Evolutionary conservation across 768 basidiomycete genomes (phyloP), one percentile per base, ranked within the genome.

Genomic region (Harrya chromipes): DNA sequence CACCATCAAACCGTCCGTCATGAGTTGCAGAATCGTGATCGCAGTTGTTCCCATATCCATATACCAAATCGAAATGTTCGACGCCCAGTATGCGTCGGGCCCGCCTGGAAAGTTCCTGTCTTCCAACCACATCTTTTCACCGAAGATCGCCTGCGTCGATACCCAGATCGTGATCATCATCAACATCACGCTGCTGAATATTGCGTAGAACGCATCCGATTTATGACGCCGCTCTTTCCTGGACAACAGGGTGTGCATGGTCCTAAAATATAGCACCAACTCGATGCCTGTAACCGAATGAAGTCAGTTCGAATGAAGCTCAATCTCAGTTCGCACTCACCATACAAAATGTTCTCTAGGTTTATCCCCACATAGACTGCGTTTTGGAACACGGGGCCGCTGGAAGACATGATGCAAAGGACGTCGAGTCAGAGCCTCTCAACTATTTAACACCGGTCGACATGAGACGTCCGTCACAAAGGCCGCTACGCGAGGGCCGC

Each of bases 1-100:
- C 44, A 76, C 75, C 54, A 76, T 61, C 38, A 74, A 46, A 1
- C 56, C 74, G 37, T 74, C 71, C 9, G 66, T 66, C 55, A 74
- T 52, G 12, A 73, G 59, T 12, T 72, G 70, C 17, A 70, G 47
- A 14, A 65, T n/a, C 19, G 61, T 52, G 13, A 66, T 53, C 9
- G 66, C 64, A 6, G 58, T 53, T 19, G 64, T 58, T 6, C 70
- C 67, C 21, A 68, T 41, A 3, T 66, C 69, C 55, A 59, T 54
- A 37, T 68, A 68, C 61, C 70, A 68, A 0, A 55, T 53, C 1
- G 62, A 56, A 12, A 52, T 39, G 42, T 70, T 48, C 21, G 53
- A 36, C 12, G 43, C 54, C 39, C 70, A 61, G 48, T 74, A 75
- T 14, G 59, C 66, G 6, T 60, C 61, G 14, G 63, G 63, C 0